Base-by-base conservation (phyloP, 805 yeast species). In the Spathaspora passalidarum region DNA sequence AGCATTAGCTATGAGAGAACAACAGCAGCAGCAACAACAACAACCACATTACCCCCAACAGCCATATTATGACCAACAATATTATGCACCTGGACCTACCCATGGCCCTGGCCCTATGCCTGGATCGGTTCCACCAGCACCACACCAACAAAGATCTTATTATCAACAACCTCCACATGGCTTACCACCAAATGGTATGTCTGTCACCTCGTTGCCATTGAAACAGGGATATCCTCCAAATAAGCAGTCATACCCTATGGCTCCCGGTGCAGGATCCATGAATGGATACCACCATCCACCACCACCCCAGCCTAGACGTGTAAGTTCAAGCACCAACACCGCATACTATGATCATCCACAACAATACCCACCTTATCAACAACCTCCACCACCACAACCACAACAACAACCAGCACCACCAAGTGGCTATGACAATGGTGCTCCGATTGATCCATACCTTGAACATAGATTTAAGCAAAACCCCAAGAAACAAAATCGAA, bases 151-250 rank as follows among this genome's bases (percentile, higher is more conserved):
- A 18, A 25, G 46, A n/a, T 54, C 53, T 26, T 22, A 50, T 42
- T 69, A 65, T 43, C 69, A 62, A 46, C 54, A 52, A 14, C 68
- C 63, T 5, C 68, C 63, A 4, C 65, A 65, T 32, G 69, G 68
- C 7, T 54, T 62, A 38, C 66, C 68, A 11, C 22, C 40, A 35
- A 22, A 38, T 19, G 37, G 38, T 17, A 36, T 36, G 38, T 14
- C 38, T 2, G 23, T n/a, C 19, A 22, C 10, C 16, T n/a, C 39
- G 54, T 52, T 42, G 54, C 50, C 22, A 18, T 25, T 35, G 19
- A 23, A 26, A 9, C 21, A 16, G 6, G 17, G 9, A 20, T 20
- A 20, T 11, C 14, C 25, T 25, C 40, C 13, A 3, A 29, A n/a
- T 13, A 29, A 29, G 14, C 34, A n/a, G n/a, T n/a, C 34, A 13